These are phyloP conservation scores for Peronosclerospora sorghi DNA, from an alignment of 352 stramenopile species.

Conservation along the genomic window DNA sequence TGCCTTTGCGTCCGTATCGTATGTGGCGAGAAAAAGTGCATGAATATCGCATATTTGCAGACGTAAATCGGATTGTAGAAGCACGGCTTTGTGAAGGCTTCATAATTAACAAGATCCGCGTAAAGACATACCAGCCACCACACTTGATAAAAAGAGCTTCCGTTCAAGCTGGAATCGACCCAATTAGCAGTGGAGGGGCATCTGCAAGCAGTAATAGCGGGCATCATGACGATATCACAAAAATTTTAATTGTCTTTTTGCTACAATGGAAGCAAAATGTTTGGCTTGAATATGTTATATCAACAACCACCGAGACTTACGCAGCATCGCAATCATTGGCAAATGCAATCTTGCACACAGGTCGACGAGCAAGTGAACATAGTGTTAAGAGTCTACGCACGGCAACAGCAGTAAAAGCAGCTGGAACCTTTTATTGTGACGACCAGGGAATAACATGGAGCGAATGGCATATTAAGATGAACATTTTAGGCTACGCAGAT, in stretches of 20 bases:
- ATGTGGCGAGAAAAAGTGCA: constrained; percentile 85
- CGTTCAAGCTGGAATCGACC: constrained; percentile 4
- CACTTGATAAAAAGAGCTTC: constrained; percentile 7
- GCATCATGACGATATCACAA: constrained; percentile 27
- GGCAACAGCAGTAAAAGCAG: constrained; percentile 17
- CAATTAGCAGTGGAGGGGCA: constrained; percentile 3
- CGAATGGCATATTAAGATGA: constrained; percentile 83
- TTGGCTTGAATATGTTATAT: constrained; percentile 83
- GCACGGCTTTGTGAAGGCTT: constrained; percentile 77
- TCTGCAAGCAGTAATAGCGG: constrained; percentile 1
- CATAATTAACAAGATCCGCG: constrained; percentile 66
- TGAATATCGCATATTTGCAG: constrained; percentile 77
- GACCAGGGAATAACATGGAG: constrained; percentile 40
- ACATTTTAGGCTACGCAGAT: constrained; percentile 68
- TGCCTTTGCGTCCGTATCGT: constrained; percentile 64
- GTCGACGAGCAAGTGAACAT: constrained; percentile 15
- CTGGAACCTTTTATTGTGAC: constrained; percentile 22
- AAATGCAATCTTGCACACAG: constrained; percentile 1
- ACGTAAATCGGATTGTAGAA: constrained; percentile 73
- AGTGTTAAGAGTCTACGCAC: constrained; percentile 10
- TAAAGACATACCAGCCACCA: constrained; percentile 37
- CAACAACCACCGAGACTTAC: constrained; percentile 44
- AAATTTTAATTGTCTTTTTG: constrained; percentile 73
- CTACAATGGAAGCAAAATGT: constrained; percentile 85
- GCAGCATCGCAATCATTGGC: constrained; percentile 1